phyloP scores from a whole-genome alignment of 2,329 filamentous ascomycete genomes.

The Venturia carpophila region DNA sequence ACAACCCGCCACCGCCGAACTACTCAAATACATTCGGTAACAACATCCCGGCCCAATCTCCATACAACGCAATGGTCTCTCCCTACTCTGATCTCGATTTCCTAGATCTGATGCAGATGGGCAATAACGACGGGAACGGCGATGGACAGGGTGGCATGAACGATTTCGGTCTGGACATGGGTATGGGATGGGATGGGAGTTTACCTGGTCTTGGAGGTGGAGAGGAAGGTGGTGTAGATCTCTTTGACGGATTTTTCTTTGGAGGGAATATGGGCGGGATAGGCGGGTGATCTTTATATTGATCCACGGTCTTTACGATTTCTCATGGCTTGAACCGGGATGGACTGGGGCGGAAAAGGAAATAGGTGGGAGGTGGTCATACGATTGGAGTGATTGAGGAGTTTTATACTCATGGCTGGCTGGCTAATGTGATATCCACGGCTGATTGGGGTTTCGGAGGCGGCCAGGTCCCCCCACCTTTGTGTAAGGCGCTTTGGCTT shows the following conservation, averaged over 20 bases:
- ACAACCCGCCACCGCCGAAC: constrained; percentile 15
- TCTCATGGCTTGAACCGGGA: no score
- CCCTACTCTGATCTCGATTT: constrained; percentile 47
- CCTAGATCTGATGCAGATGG: constrained; percentile 42
- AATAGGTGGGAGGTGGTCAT: not conserved
- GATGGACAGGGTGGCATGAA: constrained; percentile 20
- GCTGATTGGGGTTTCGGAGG: not conserved
- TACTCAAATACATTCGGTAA: constrained; percentile 24
- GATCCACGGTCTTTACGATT: not conserved
- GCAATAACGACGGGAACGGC: constrained; percentile 21
- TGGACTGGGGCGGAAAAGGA: not conserved
- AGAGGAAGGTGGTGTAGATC: constrained; percentile 35
- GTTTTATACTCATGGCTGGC: not conserved
- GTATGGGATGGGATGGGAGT: constrained; percentile 39
- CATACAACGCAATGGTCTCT: constrained; percentile 26
- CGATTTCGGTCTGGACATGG: constrained; percentile 38
- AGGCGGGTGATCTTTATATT: not conserved
- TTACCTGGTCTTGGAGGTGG: constrained; percentile 28
- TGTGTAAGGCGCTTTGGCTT: not conserved
- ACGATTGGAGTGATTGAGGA: not conserved
- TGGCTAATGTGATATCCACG: not conserved
- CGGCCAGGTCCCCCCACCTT: not conserved
- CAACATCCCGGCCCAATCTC: constrained; percentile 22
- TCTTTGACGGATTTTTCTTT: constrained; percentile 67
- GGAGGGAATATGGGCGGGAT: constrained; percentile 34